phyloP scores from a whole-genome alignment of 1,284 basidiomycete genomes.

The Abortiporus biennis region DNA sequence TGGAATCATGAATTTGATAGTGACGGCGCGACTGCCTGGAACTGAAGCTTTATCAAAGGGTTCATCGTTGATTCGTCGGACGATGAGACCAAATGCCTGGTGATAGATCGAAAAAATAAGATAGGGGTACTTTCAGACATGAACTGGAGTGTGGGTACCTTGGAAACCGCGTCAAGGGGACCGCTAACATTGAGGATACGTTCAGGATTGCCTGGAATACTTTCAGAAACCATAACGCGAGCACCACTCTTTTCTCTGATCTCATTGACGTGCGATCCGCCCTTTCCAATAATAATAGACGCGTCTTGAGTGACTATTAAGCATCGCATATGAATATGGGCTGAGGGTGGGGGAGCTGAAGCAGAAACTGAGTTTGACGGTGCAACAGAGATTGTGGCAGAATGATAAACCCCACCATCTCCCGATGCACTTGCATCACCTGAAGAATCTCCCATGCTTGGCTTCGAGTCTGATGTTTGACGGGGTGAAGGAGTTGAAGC shows the following conservation, averaged over 20 bases:
- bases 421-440: conserved; percentile 21
- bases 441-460: conserved; percentile 15
- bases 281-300: conserved; percentile 98
- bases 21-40: conserved; percentile 95
- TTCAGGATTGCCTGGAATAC: conserved; percentile 96
- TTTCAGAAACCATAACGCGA: conserved; percentile 92
- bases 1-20: conserved; percentile 99
- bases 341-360: conserved; percentile 44
- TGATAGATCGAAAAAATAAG: conserved; percentile 2
- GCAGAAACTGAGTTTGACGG: conserved; percentile 36
- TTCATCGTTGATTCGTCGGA: conserved; percentile 98
- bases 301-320: conserved; percentile 99
- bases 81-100: conserved; percentile 97
- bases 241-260: conserved; percentile 97
- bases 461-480: conserved; percentile 21
- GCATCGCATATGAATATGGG: conserved; percentile 89
- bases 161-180: conserved; percentile 96
- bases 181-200: conserved; percentile 97
- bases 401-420: conserved; percentile 16
- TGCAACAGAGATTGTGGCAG: conserved; percentile 21
- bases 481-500: conserved; percentile 48
- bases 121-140: conserved; percentile 7
- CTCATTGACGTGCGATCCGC: conserved; percentile 95
- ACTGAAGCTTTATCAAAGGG: conserved; percentile 97
- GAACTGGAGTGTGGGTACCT: conserved; percentile 45